Conservation (phyloP, 192 early-diverging fungal genomes). For the Allomyces javanicus region DNA sequence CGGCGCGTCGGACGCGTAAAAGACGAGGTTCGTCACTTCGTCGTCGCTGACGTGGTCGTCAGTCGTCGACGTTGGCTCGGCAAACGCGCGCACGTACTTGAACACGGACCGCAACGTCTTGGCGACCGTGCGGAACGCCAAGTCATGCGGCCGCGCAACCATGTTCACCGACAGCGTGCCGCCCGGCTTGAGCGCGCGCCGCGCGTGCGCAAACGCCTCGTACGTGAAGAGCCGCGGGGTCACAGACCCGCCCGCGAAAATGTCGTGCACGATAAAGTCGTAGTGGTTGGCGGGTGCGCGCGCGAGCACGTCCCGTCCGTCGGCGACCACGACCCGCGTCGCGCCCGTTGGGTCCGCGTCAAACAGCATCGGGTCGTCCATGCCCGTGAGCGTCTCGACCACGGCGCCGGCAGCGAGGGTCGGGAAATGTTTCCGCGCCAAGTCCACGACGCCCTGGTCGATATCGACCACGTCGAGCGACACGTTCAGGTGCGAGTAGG, state of each 20-base stretch:
- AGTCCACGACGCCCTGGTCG: constrained; percentile 50
- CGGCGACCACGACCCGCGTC: constrained; percentile 31
- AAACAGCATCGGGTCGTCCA: constrained; percentile 8
- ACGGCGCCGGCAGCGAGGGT: no score
- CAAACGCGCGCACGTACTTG: background rate
- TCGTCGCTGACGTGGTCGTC: background rate
- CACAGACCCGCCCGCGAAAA: constrained; percentile 80
- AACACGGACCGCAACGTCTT: background rate
- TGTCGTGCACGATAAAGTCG: constrained; percentile 77
- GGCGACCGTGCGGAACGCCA: background rate
- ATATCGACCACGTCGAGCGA: constrained; percentile 66
- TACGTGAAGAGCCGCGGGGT: constrained; percentile 49
- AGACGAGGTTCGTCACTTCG: background rate
- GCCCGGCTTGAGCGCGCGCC: constrained; percentile 43
- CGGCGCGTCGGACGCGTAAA: background rate
- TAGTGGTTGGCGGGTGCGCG: constrained; percentile 27
- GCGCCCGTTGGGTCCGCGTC: constrained; percentile 4
- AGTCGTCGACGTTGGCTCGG: background rate
- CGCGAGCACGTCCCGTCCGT: constrained; percentile 58
- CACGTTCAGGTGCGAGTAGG: constrained; percentile 34
- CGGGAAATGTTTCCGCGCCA: constrained; percentile 47
- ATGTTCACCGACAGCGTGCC: constrained; percentile 48
- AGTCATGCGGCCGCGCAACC: background rate
- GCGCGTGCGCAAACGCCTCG: constrained; percentile 42
- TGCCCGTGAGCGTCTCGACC: constrained; percentile 13